Conservation (phyloP, 73 alveolate genomes). For the Tetrahymena malaccensis region DNA sequence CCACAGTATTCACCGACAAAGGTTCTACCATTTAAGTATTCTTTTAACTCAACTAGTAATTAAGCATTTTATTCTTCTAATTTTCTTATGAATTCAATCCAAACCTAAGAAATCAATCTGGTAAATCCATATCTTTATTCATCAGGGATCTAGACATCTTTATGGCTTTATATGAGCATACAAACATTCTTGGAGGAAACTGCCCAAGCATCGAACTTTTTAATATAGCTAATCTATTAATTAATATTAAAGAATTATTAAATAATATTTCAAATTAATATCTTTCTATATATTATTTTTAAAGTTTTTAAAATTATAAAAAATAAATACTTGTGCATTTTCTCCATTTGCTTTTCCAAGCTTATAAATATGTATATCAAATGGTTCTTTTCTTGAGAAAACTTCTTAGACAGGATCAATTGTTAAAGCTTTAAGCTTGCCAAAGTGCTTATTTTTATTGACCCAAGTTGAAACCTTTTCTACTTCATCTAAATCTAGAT, state of each 20-base stretch:
- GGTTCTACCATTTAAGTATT: slow-evolving; percentile 63
- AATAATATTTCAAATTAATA: not conserved
- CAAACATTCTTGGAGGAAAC: slow-evolving; percentile 83
- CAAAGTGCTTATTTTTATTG: slow-evolving; percentile 17
- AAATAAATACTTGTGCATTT: slow-evolving; percentile 61
- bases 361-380: slow-evolving; percentile 58
- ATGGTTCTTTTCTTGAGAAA: slow-evolving; percentile 18
- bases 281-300: not conserved
- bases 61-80: slow-evolving; percentile 46
- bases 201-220: slow-evolving; percentile 69
- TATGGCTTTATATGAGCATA: slow-evolving; percentile 52
- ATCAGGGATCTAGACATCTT: slow-evolving; percentile 34
- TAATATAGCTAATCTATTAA: not conserved
- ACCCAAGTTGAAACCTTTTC: slow-evolving; percentile 15
- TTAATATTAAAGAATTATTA: not conserved
- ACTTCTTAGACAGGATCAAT: not conserved
- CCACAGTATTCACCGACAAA: slow-evolving; percentile 94
- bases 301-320: not conserved
- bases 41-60: slow-evolving; percentile 52
- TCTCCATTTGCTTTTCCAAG: slow-evolving; percentile 94
- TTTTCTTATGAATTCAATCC: slow-evolving; percentile 69
- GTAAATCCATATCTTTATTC: slow-evolving; percentile 82
- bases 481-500: slow-evolving; percentile 9
- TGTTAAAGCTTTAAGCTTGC: slow-evolving; percentile 19
- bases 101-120: slow-evolving; percentile 68